Evolutionary conservation across 441 rosid genomes (phyloP), one percentile per base, ranked within the genome.

Genomic region (Oxalis stricta): DNA sequence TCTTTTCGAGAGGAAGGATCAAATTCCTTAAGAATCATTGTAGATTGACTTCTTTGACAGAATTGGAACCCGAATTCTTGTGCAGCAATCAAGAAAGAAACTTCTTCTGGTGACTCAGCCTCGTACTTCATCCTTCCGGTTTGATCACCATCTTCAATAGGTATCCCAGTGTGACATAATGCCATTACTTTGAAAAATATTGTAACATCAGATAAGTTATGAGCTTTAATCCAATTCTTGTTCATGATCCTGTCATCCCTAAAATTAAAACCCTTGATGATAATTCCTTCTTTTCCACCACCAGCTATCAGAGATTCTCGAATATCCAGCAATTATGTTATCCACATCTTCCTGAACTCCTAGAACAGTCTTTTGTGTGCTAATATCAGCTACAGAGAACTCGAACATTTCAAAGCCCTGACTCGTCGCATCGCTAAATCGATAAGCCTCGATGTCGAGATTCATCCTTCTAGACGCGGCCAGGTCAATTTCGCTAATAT

Each of bases 41-140:
- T 58, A 30, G 96, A 71, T 40, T 82, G 96, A 17, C 87, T 82
- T 54, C 96, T 63, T 52, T 58, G 51, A 48, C 46, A 75, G 48
- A 82, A 82, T 51, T 75, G 68, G 53, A 82, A 70, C 12, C 93
- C 93, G 33, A 85, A 66, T 66, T 85, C 89, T 60, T 70, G 65
- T 8, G 96, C 53, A 7, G 96, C 75, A 51, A 79, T 59, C 38
- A 85, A 66, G 64, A 85, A 85, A 26, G 89, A 65, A 3, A 62
- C 82, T 67, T 85, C 96, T 42, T 85, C 96, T 2, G 93, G 96
- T 19, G 96, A 85, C 53, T 85, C 96, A 38, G 96, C 96, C 61
- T 85, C 96, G 30, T 75, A 85, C 26, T 53, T 79, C 41, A 67
- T 58, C 61, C 63, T 72, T 15, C 61, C 70, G 19, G 55, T 63